Percentiles rank a stretch among this genome's conserved stretches.
Conservation (phyloP, 768 basidiomycete species). For the Crepidotus variabilis region DNA sequence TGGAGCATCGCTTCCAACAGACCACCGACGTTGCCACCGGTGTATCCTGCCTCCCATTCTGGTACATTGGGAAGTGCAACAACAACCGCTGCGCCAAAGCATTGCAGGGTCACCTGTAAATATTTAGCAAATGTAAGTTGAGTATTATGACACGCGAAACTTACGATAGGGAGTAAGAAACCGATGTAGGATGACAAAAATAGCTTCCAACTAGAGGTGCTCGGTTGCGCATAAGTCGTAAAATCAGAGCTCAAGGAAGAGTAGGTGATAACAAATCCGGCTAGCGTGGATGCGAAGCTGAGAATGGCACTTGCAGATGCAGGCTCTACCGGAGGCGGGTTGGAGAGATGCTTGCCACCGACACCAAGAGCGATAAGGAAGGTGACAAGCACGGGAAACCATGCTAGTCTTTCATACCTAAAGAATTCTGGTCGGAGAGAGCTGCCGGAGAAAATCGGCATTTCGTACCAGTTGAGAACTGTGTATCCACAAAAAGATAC, state of each 20-base stretch:
- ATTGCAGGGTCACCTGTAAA: conserved; percentile 38
- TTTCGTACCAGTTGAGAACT: conserved; percentile 38
- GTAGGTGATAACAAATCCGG: conserved; percentile 71
- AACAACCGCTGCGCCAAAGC: conserved; percentile 62
- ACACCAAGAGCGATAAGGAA: conserved; percentile 70
- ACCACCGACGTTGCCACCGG: conserved; percentile 61
- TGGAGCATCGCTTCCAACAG: conserved; percentile 66
- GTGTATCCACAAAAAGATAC: conserved; percentile 59
- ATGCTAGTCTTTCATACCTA: conserved; percentile 68
- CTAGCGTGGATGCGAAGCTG: conserved; percentile 64
- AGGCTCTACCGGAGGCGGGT: conserved; percentile 43
- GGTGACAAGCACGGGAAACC: conserved; percentile 76
- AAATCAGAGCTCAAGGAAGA: conserved; percentile 67
- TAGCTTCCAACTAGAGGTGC: conserved; percentile 60
- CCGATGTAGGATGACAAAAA: conserved; percentile 70
- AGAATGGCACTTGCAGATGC: conserved; percentile 53
- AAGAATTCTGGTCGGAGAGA: neutral
- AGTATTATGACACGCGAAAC: conserved; percentile 2
- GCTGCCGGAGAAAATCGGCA: neutral
- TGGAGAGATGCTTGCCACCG: conserved; percentile 66
- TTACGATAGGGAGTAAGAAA: conserved; percentile 55
- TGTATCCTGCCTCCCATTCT: conserved; percentile 58
- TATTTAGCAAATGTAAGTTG: neutral
- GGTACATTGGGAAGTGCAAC: conserved; percentile 53
- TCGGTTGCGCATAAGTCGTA: conserved; percentile 61